Conservation (phyloP, 805 yeast species). For the Priceomyces fermenticarens region DNA sequence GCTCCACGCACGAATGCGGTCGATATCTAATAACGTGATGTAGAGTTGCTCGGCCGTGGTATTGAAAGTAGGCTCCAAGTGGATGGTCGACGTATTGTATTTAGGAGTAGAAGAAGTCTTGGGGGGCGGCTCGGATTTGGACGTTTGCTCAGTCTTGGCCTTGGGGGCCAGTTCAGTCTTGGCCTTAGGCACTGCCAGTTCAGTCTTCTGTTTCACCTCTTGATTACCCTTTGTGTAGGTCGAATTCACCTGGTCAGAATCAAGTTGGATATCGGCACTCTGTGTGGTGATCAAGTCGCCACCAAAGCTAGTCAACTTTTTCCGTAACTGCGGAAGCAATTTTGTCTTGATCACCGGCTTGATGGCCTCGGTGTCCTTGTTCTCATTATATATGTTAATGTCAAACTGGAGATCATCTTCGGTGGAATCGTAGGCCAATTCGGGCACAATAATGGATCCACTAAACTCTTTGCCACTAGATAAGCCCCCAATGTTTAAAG, state of each 20-base stretch:
- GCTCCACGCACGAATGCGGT: constrained; percentile 87
- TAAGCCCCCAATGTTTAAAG: constrained; percentile 54
- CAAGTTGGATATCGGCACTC: constrained; percentile 85
- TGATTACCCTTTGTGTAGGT: constrained; percentile 51
- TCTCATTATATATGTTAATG: constrained; percentile 60
- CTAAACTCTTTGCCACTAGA: constrained; percentile 35
- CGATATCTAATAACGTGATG: constrained; percentile 70
- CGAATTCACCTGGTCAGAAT: constrained; percentile 39
- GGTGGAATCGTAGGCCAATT: constrained; percentile 89
- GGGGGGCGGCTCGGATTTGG: constrained; percentile 9
- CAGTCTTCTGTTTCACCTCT: constrained; percentile 8
- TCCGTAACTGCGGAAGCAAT: constrained; percentile 69
- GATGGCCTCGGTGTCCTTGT: constrained; percentile 45
- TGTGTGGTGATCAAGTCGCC: constrained; percentile 69
- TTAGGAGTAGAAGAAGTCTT: constrained; percentile 41
- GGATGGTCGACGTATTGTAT: constrained; percentile 78
- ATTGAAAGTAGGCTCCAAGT: constrained; percentile 75
- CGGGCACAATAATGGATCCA: constrained; percentile 85
- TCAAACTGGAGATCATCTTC: constrained; percentile 84
- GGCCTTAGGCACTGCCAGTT: too few relatives aligned
- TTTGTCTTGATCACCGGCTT: constrained; percentile 47
- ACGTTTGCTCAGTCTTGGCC: constrained; percentile 9
- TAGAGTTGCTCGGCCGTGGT: constrained; percentile 86
- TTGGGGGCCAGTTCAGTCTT: neutral
- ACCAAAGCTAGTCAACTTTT: constrained; percentile 63